Conservation (phyloP, 768 basidiomycete genomes). For the Agaricus blazei region DNA sequence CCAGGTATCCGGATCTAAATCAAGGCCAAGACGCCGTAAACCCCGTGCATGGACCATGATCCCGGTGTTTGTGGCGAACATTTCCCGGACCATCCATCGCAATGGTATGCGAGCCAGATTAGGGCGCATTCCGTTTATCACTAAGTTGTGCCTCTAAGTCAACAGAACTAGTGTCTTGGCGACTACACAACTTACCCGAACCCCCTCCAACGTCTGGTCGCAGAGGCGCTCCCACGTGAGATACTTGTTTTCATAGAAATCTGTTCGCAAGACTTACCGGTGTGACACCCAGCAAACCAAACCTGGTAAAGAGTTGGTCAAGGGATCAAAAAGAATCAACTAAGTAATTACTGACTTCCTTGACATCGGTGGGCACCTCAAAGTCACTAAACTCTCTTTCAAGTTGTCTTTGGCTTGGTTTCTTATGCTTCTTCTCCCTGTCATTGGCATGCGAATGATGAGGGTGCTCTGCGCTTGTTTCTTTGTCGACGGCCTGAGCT, state of each 20-base stretch:
- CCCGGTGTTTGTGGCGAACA: slow-evolving; percentile 49
- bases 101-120: slow-evolving; percentile 48
- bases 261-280: slow-evolving; percentile 26
- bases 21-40: slow-evolving; percentile 31
- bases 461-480: slow-evolving; percentile 1
- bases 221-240: not conserved
- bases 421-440: slow-evolving; percentile 7
- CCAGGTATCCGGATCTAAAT: slow-evolving; percentile 32
- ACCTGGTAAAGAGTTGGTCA: slow-evolving; percentile 11
- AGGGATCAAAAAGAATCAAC: not conserved
- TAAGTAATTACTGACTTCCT: slow-evolving; percentile 39
- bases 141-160: slow-evolving; percentile 11
- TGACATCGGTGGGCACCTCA: slow-evolving; percentile 28
- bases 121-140: slow-evolving; percentile 32
- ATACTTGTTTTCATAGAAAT: not conserved
- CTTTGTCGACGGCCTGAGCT: not conserved
- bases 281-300: slow-evolving; percentile 39
- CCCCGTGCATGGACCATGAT: slow-evolving; percentile 50
- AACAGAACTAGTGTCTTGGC: not conserved
- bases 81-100: slow-evolving; percentile 70
- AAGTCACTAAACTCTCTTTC: slow-evolving; percentile 20
- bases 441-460: not conserved
- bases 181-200: slow-evolving; percentile 23
- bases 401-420: slow-evolving; percentile 8
- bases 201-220: slow-evolving; percentile 52